A percentile compares a stretch with the other conserved stretches of the same genome.
Evolutionary conservation across 345 rosid genomes (phyloP).

Genomic region (Garcia nutans): DNA sequence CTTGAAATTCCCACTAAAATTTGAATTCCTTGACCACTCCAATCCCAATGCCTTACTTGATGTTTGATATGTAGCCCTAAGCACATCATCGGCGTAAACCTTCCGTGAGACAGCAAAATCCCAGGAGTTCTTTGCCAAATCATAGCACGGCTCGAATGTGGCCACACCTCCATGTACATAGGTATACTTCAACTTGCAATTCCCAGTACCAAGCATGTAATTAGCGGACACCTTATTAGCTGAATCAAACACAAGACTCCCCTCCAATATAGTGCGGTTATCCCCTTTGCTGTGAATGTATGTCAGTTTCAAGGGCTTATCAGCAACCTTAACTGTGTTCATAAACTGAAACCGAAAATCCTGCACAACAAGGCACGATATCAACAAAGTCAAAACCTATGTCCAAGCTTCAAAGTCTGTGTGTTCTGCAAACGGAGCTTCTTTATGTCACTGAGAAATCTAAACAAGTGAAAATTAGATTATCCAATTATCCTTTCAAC

Average conservation of each 20-base stretch:
- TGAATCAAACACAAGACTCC: slow-evolving; percentile 55
- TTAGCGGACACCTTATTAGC: slow-evolving; percentile 77
- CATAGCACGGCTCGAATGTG: slow-evolving; percentile 78
- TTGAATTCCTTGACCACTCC: slow-evolving; percentile 80
- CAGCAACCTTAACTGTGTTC: slow-evolving; percentile 63
- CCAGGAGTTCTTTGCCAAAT: slow-evolving; percentile 75
- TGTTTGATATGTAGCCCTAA: slow-evolving; percentile 80
- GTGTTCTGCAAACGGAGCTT: not conserved
- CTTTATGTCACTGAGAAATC: not conserved
- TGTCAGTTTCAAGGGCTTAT: slow-evolving; percentile 79
- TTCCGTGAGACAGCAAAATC: slow-evolving; percentile 68
- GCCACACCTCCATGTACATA: slow-evolving; percentile 61
- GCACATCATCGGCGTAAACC: slow-evolving; percentile 55
- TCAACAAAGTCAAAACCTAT: not conserved
- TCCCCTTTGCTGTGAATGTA: slow-evolving; percentile 71
- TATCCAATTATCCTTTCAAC: not conserved
- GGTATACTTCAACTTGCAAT: slow-evolving; percentile 80
- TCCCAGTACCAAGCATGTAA: slow-evolving; percentile 64
- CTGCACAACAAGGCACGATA: slow-evolving; percentile 34
- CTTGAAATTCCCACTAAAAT: slow-evolving; percentile 59
- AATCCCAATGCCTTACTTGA: slow-evolving; percentile 61
- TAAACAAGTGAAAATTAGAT: not conserved
- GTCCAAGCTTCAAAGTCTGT: not conserved
- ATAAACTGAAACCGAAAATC: slow-evolving; percentile 92
- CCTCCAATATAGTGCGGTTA: slow-evolving; percentile 69